Conservation (phyloP, 192 early-diverging fungal genomes). For the Powellomyces hirtus region DNA sequence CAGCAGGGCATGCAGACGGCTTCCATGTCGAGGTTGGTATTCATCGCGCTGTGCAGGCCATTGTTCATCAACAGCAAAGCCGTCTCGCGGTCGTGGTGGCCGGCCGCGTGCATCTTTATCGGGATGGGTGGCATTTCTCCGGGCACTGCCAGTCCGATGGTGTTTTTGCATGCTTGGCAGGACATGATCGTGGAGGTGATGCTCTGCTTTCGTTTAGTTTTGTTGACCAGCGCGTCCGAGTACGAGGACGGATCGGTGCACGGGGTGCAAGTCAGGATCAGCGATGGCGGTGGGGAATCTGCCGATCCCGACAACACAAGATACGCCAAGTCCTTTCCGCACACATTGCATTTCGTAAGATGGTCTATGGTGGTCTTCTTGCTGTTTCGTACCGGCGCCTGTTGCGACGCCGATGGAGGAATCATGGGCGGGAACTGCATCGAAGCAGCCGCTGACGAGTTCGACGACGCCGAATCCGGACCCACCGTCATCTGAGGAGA, state of each 20-base stretch:
- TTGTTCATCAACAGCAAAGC: not conserved
- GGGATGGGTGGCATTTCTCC: not conserved
- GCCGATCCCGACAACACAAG: not conserved
- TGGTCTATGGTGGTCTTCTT: not conserved
- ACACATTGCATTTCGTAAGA: not conserved
- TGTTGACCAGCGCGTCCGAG: not conserved
- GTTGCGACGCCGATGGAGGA: not conserved
- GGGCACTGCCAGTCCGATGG: not conserved
- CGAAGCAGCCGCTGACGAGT: too few relatives aligned
- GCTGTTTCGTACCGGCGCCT: not conserved
- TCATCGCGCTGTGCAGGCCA: not conserved
- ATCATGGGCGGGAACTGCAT: not conserved
- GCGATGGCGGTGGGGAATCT: not conserved
- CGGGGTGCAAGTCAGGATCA: not conserved
- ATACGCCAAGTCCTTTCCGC: not conserved
- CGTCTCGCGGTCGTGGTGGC: not conserved
- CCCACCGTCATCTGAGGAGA: too few relatives aligned
- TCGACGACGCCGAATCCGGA: too few relatives aligned
- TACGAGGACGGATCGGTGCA: not conserved
- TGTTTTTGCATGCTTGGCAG: not conserved
- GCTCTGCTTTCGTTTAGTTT: not conserved
- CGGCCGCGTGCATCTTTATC: not conserved
- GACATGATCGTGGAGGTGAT: not conserved
- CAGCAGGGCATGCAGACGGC: conserved; percentile 11
- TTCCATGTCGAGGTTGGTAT: not conserved